Evolutionary conservation across 202 grass and related monocot species (phyloP), one percentile per base, ranked within the genome.

Genomic region (Digitaria exilis): DNA sequence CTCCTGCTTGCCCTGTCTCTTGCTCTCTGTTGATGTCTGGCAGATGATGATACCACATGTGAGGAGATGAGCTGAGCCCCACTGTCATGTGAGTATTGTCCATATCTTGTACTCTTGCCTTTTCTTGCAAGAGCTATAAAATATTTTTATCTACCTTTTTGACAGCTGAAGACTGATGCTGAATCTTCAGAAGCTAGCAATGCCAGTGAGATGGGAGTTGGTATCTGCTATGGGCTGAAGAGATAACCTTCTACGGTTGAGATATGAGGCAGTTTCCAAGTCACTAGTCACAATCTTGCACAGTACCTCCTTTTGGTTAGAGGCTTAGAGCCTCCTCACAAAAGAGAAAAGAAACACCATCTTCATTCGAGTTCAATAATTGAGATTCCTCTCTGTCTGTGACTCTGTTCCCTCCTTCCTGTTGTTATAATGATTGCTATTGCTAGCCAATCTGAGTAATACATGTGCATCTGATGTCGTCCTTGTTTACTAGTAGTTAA

Each of bases 81-180:
- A 85, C 63, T 19, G 11, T 42, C 82, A 85, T 81, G 82, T 85
- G 82, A 85, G 69, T 54, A 80, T 54, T 84, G 76, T 69, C 69
- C 42, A 41, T 65, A 41, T 80, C 35, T 80, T 88, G 26, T 73
- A 66, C 35, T 61, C 35, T 66, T 84, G 16, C 58, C 21, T 75
- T 80, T 80, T 44, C 34, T 32, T 12, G 55, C 9, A 8, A 22
- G 34, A 80, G 24, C 42, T 44, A 21, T 88, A 56, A 65, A 11
- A 44, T 16, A 34, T 84, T 69, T 69, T 26, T 29, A 34, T 62
- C 19, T 54, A 41, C 14, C 31, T 13, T 45, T 69, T 45, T 71
- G 62, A 84, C 45, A 70, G 71, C 26, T 70, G 44, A 75, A 84
- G 68, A 31, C 24, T 84, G 60, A 61, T 54, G 24, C 60, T 67